phyloP scores from a whole-genome alignment of 352 stramenopile genomes.

The Phytophthora meadii region DNA sequence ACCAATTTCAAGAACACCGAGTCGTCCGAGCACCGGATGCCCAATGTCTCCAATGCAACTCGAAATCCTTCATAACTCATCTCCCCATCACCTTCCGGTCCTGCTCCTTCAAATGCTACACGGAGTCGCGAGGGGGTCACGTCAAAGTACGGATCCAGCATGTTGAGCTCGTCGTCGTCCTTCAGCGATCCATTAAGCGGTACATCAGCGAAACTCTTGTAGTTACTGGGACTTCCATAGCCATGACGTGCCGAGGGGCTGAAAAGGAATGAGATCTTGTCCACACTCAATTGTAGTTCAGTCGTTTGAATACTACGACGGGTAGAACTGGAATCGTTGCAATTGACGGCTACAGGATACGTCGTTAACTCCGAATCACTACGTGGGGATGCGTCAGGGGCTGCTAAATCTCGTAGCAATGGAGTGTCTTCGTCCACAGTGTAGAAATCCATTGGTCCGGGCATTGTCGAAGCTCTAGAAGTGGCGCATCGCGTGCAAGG shows the following conservation, averaged over 20 bases:
- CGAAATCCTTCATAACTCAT: slow-evolving; percentile 69
- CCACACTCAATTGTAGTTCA: slow-evolving; percentile 76
- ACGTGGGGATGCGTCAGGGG: slow-evolving; percentile 23
- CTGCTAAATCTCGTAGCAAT: slow-evolving; percentile 24
- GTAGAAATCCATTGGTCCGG: slow-evolving; percentile 37
- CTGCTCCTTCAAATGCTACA: slow-evolving; percentile 73
- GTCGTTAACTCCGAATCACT: slow-evolving; percentile 25
- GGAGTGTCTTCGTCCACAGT: slow-evolving; percentile 43
- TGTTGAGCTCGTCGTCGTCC: slow-evolving; percentile 78
- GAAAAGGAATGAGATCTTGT: slow-evolving; percentile 87
- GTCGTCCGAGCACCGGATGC: slow-evolving; percentile 77
- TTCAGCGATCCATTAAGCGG: slow-evolving; percentile 42
- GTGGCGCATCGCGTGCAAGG: slow-evolving; percentile 10
- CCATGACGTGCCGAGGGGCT: slow-evolving; percentile 55
- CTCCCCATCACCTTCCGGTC: slow-evolving; percentile 53
- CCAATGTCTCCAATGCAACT: slow-evolving; percentile 64
- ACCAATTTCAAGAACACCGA: slow-evolving; percentile 77
- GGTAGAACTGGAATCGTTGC: slow-evolving; percentile 11
- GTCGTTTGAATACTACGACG: slow-evolving; percentile 47
- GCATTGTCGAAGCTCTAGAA: slow-evolving; percentile 8
- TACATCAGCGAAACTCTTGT: slow-evolving; percentile 60
- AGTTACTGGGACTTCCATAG: slow-evolving; percentile 30
- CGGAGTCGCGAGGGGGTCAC: slow-evolving; percentile 77
- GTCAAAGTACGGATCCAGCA: slow-evolving; percentile 89
- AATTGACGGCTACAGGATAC: slow-evolving; percentile 15